Percentiles rank a stretch among this genome's conserved stretches.
Conservation (phyloP, 2,329 filamentous ascomycete genomes). For the Epichloe typhina region DNA sequence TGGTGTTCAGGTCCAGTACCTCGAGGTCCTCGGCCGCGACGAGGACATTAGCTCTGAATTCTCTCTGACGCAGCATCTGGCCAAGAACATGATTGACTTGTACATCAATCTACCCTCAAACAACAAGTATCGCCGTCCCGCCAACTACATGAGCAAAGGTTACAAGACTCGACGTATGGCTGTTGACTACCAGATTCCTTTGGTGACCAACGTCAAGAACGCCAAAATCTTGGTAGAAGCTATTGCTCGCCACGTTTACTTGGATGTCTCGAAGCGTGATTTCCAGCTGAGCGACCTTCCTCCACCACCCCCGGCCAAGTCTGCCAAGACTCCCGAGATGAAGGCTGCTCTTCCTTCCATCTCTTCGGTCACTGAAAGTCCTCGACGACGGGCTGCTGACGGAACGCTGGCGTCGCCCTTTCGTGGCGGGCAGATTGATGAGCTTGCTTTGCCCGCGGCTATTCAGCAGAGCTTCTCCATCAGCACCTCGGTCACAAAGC, state of each 20-base stretch:
- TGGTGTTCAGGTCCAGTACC: conserved; percentile 79
- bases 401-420: conserved; percentile 11
- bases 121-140: conserved; percentile 92
- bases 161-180: conserved; percentile 97
- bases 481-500: conserved; percentile 51
- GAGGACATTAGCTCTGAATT: conserved; percentile 90
- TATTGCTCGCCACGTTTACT: conserved; percentile 74
- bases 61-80: conserved; percentile 89
- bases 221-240: conserved; percentile 95
- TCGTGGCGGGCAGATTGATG: conserved; percentile 23
- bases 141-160: conserved; percentile 97
- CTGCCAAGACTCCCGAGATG: conserved; percentile 42
- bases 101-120: conserved; percentile 99
- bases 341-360: conserved; percentile 34
- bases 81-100: conserved; percentile 94
- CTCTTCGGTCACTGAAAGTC: conserved; percentile 22
- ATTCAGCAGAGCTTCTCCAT: conserved; percentile 38
- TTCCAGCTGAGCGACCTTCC: conserved; percentile 83
- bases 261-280: conserved; percentile 73
- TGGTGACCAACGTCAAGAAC: conserved; percentile 98
- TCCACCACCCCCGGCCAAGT: conserved; percentile 55
- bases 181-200: conserved; percentile 88
- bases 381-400: conserved; percentile 19
- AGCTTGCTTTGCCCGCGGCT: conserved; percentile 32
- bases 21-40: conserved; percentile 72